Conservation (phyloP, 169 alveolate genomes). For the Babesia ovis region DNA sequence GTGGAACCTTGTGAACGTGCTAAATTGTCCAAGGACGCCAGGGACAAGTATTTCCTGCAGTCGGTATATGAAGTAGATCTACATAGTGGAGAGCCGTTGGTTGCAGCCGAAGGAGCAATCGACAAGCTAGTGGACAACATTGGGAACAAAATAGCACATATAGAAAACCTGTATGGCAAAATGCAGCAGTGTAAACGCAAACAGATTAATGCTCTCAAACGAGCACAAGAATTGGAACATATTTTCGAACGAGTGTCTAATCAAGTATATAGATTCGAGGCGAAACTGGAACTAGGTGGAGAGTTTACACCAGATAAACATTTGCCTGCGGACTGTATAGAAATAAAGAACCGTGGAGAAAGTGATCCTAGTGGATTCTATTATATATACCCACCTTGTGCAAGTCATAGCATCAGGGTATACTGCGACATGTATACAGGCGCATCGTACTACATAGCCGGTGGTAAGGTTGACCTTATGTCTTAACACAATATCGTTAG, state of each 20-base stretch:
- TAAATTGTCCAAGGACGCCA: conserved; percentile 82
- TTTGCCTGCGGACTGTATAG: conserved; percentile 82
- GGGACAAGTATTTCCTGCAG: conserved; percentile 87
- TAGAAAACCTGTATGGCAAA: conserved; percentile 45
- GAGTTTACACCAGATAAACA: conserved; percentile 68
- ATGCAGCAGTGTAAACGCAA: conserved; percentile 51
- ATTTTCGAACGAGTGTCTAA: conserved; percentile 31
- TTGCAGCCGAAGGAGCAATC: conserved; percentile 43
- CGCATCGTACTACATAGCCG: conserved; percentile 78
- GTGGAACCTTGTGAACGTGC: conserved; percentile 86
- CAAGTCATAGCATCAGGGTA: conserved; percentile 79
- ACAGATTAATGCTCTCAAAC: conserved; percentile 45
- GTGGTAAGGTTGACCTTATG: conserved; percentile 12
- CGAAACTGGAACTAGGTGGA: conserved; percentile 35
- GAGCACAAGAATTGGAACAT: conserved; percentile 43
- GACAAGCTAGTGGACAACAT: conserved; percentile 53
- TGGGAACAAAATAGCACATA: conserved; percentile 41
- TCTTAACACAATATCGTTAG: conserved; percentile 37
- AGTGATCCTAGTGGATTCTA: conserved; percentile 86
- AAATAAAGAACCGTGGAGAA: conserved; percentile 77
- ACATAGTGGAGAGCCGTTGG: conserved; percentile 70
- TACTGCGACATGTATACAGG: conserved; percentile 86
- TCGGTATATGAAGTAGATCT: conserved; percentile 83
- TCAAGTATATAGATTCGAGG: conserved; percentile 33
- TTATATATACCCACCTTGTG: conserved; percentile 81